phyloP scores from a whole-genome alignment of 1,284 basidiomycete species.

The Pterulicium gracile region DNA sequence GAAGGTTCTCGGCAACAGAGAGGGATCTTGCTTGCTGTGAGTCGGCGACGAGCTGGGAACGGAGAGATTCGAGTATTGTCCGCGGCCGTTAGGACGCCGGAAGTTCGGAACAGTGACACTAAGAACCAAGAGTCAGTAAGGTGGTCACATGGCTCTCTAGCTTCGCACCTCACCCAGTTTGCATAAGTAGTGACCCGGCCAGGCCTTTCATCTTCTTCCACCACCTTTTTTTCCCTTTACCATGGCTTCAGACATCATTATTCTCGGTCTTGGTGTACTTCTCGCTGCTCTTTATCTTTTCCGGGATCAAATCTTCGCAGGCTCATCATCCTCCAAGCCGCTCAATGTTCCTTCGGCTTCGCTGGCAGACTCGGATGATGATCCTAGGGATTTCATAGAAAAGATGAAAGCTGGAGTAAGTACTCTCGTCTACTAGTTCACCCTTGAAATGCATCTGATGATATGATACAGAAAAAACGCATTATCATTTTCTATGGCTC shows the following conservation, averaged over 20 bases:
- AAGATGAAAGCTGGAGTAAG: slow-evolving; percentile 86
- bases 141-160: no score
- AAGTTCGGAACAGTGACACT: no score
- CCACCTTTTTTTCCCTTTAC: not conserved
- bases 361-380: slow-evolving; percentile 52
- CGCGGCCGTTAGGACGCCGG: no score
- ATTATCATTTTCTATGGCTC: slow-evolving; percentile 94
- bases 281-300: slow-evolving; percentile 72
- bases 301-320: slow-evolving; percentile 61
- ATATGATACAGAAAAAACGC: slow-evolving; percentile 87
- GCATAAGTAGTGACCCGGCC: no score
- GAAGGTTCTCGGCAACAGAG: no score
- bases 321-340: slow-evolving; percentile 42
- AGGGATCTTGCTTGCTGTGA: no score
- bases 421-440: slow-evolving; percentile 11
- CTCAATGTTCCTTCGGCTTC: slow-evolving; percentile 35
- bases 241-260: slow-evolving; percentile 45
- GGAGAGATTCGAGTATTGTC: no score
- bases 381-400: slow-evolving; percentile 81
- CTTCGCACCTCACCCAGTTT: no score
- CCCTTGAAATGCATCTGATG: not conserved
- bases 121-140: no score
- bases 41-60: no score
- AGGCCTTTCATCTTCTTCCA: not conserved
- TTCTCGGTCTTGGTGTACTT: slow-evolving; percentile 60